These are phyloP conservation scores for Rhododendron griersonianum DNA, from an alignment of 148 eudicot genomes.

Conservation along the genomic window DNA sequence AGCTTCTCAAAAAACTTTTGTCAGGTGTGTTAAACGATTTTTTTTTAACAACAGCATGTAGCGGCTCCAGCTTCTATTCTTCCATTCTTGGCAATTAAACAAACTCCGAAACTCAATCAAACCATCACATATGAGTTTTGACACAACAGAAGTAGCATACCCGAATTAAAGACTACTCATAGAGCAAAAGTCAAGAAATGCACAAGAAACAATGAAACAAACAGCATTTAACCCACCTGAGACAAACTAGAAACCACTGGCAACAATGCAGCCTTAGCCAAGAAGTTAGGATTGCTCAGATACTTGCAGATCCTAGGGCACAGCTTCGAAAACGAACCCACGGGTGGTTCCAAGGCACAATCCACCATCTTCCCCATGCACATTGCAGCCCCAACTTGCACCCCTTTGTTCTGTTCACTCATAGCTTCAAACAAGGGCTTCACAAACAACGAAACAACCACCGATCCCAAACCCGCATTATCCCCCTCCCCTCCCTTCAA, in stretches of 20 bases:
- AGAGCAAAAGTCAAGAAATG: not conserved
- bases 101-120: not conserved
- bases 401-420: conserved; percentile 81
- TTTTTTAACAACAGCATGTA: not conserved
- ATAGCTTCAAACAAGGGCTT: conserved; percentile 92
- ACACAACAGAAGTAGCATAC: conserved; percentile 1
- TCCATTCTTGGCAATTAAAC: not conserved
- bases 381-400: conserved; percentile 78
- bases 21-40: not conserved
- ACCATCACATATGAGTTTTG: not conserved
- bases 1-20: not conserved
- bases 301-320: conserved; percentile 88
- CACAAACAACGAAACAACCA: conserved; percentile 65
- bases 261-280: conserved; percentile 80
- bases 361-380: conserved; percentile 86
- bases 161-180: too few relatives aligned
- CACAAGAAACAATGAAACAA: not conserved
- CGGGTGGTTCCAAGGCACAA: conserved; percentile 52
- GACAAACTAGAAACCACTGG: conserved; percentile 75
- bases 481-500: conserved; percentile 49
- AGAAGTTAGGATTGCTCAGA: conserved; percentile 70
- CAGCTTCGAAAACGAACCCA: conserved; percentile 66
- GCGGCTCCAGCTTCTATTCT: not conserved
- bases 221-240: conserved; percentile 49
- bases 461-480: conserved; percentile 25